Evolutionary conservation across 2,329 filamentous ascomycete species (phyloP).

Genomic region (Colletotrichum sp.): DNA sequence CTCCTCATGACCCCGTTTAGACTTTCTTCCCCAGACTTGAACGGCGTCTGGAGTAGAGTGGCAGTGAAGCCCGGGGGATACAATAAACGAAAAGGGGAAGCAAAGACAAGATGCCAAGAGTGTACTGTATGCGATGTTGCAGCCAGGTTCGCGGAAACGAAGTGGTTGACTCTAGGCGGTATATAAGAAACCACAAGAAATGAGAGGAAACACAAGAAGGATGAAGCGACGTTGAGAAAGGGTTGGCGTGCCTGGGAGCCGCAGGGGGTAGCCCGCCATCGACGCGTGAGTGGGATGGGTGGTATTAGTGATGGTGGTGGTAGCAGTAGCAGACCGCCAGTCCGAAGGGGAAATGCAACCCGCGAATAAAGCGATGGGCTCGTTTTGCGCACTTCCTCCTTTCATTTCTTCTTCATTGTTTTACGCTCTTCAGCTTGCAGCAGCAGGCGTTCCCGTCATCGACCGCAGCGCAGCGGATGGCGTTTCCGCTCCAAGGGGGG

Average conservation of each 20-base stretch:
- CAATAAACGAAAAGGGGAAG: neutral
- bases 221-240: neutral
- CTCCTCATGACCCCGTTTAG: neutral
- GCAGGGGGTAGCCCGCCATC: neutral
- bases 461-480: neutral
- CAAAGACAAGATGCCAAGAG: slow-evolving; percentile 9
- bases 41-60: neutral
- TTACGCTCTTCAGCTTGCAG: neutral
- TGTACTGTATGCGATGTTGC: neutral
- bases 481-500: neutral
- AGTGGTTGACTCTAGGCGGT: neutral
- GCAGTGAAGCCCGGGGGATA: neutral
- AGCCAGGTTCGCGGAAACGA: neutral
- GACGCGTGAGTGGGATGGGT: neutral
- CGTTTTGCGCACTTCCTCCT: neutral
- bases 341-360: neutral
- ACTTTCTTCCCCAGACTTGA: neutral
- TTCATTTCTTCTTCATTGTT: neutral
- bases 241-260: neutral
- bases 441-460: neutral
- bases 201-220: neutral
- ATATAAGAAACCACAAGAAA: neutral
- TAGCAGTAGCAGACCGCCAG: neutral
- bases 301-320: neutral
- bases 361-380: neutral